Evolutionary conservation across 352 stramenopile genomes (phyloP).

Genomic region (Aphanomyces stellatus): DNA sequence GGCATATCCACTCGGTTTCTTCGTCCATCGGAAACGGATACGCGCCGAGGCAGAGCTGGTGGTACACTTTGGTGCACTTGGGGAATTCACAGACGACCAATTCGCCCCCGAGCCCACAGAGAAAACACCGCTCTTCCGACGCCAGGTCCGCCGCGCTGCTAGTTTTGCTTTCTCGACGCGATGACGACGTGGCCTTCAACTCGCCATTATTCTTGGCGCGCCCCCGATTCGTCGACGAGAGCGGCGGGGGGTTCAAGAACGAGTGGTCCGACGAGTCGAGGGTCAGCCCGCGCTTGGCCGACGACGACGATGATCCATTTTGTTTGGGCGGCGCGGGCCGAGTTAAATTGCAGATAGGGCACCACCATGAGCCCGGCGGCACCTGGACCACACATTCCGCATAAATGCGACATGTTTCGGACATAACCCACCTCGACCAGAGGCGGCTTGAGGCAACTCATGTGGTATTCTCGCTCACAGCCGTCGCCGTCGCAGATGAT

Average conservation of each 20-base stretch:
- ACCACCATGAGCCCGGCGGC: conserved; percentile 70
- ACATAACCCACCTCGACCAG: conserved; percentile 24
- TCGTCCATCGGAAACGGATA: conserved; percentile 76
- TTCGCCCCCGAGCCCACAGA: conserved; percentile 75
- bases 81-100: conserved; percentile 77
- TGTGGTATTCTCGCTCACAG: conserved; percentile 81
- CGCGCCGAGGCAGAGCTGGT: conserved; percentile 74
- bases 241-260: no score
- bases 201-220: no score
- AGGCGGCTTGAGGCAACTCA: conserved; percentile 69
- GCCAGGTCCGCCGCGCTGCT: conserved; percentile 9
- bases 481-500: conserved; percentile 78
- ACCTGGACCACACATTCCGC: conserved; percentile 22
- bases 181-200: background rate
- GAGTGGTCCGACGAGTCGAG: no score
- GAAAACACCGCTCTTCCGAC: conserved; percentile 70
- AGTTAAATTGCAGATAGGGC: conserved; percentile 41
- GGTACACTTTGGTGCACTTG: conserved; percentile 77
- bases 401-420: background rate
- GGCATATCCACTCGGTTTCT: conserved; percentile 72
- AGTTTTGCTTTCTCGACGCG: background rate
- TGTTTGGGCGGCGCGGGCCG: conserved; percentile 25
- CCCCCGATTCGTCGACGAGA: no score
- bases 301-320: background rate
- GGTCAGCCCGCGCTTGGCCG: no score